Evolutionary conservation across 2,329 filamentous ascomycete genomes (phyloP).

Genomic region (Nectriaceae sp.): DNA sequence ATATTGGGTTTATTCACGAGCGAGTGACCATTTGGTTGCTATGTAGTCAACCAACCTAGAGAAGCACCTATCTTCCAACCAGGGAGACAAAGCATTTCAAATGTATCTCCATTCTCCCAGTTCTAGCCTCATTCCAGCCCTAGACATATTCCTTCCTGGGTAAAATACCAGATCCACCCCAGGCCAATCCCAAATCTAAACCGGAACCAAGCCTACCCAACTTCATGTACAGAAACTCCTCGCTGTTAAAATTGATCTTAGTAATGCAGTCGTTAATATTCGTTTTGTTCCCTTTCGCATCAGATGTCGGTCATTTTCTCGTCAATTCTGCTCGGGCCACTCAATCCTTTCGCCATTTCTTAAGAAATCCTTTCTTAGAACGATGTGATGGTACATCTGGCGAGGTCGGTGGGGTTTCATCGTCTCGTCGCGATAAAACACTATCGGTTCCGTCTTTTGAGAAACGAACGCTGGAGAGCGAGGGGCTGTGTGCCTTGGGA

Average conservation of each 20-base stretch:
- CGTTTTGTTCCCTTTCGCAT: too few species aligned
- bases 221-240: too few species aligned
- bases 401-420: slow-evolving; percentile 39
- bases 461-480: slow-evolving; percentile 30
- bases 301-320: slow-evolving; percentile 19
- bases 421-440: slow-evolving; percentile 31
- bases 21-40: slow-evolving; percentile 15
- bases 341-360: slow-evolving; percentile 26
- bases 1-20: slow-evolving; percentile 23
- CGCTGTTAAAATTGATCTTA: too few species aligned
- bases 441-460: slow-evolving; percentile 45
- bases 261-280: too few species aligned
- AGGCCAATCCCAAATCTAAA: too few species aligned
- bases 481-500: slow-evolving; percentile 24
- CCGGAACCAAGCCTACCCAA: too few species aligned
- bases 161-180: too few species aligned
- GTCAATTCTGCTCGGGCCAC: slow-evolving; percentile 18
- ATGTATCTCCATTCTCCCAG: neutral
- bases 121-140: neutral
- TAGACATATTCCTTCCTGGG: too few species aligned
- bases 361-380: slow-evolving; percentile 30
- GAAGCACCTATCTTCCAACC: slow-evolving; percentile 20
- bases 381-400: slow-evolving; percentile 33
- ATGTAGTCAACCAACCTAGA: slow-evolving; percentile 10
- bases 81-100: slow-evolving; percentile 20